Evolutionary conservation across 73 alveolate genomes (phyloP), one percentile per base, ranked within the genome.

Genomic region (Breviolum minutum): DNA sequence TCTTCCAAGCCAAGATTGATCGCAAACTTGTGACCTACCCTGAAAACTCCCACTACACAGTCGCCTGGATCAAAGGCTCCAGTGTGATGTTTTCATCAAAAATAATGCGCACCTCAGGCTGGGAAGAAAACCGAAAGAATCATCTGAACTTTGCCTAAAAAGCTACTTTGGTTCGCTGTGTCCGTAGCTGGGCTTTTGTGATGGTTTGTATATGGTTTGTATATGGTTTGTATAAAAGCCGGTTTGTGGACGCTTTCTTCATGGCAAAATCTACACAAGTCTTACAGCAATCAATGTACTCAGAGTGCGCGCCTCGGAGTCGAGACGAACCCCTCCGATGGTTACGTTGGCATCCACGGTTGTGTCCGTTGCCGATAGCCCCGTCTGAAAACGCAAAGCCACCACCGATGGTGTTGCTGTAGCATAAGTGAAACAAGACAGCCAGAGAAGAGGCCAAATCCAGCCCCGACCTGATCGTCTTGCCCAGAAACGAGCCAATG

Each of bases 401-500:
- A 68, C 70, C 95, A 88, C 95, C 32, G 48, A 27, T 9, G 95
- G 95, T 26, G 95, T 88, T 13, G 95, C 95, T 22, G 95, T 70
- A 48, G 27, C 95, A 8, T 14, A 32, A 24, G 95, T 88, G 95
- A 88, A 88, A 88, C 95, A 68, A 60, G 61, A 68, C 16, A 29
- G 66, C 73, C 71, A 40, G 60, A 13, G 24, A 24, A 10, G 20
- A 40, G 79, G 62, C 82, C 64, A 29, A 12, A 40, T 63, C 95
- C 66, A 26, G 85, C 95, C 85, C 74, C 95, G 62, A 13, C 95
- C 95, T 40, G 69, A 88, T 19, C 95, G 32, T 19, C 95, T 19
- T 30, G 95, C 95, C 95, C 95, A 88, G 64, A 70, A 88, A 2
- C 85, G 95, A 27, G 95, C 95, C 19, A 88, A 84, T 24, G 40